These are phyloP conservation scores for Chrysanthemum lavandulifolium DNA, from an alignment of 129 eudicot genomes.

Conservation along the genomic window DNA sequence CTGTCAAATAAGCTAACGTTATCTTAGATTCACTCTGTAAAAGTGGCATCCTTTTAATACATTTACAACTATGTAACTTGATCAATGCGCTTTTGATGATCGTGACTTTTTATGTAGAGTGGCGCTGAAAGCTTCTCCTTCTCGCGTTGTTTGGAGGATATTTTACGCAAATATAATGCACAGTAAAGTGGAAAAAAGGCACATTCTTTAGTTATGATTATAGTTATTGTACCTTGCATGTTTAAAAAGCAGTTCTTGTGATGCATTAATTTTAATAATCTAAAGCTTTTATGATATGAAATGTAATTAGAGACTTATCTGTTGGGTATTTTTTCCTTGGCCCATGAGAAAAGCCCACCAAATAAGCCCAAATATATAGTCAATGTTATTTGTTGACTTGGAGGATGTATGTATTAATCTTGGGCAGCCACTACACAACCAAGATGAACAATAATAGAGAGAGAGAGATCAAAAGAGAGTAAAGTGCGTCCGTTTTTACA, in stretches of 20 bases:
- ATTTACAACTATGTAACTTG: background rate
- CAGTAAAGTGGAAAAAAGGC: slow-evolving; percentile 34
- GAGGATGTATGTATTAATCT: no score
- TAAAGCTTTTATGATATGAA: background rate
- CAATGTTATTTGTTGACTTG: no score
- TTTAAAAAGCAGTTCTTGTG: slow-evolving; percentile 8
- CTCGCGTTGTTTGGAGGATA: slow-evolving; percentile 58
- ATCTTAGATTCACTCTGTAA: background rate
- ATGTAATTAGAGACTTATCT: background rate
- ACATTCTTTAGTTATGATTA: slow-evolving; percentile 4
- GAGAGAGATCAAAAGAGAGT: no score
- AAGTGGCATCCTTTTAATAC: background rate
- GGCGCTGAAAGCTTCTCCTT: slow-evolving; percentile 51
- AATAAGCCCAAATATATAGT: no score
- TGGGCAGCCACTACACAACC: no score
- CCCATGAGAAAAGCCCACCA: no score
- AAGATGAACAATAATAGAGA: no score
- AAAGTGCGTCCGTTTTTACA: no score
- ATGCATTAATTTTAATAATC: slow-evolving; percentile 2
- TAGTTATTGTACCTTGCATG: slow-evolving; percentile 1
- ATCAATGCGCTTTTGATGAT: slow-evolving; percentile 4
- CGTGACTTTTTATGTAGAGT: slow-evolving; percentile 34
- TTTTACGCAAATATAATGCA: slow-evolving; percentile 46
- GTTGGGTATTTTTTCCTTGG: no score
- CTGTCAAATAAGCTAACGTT: background rate